Base-by-base conservation (phyloP, 192 early-diverging fungal genomes). In the Thamnidium elegans region DNA sequence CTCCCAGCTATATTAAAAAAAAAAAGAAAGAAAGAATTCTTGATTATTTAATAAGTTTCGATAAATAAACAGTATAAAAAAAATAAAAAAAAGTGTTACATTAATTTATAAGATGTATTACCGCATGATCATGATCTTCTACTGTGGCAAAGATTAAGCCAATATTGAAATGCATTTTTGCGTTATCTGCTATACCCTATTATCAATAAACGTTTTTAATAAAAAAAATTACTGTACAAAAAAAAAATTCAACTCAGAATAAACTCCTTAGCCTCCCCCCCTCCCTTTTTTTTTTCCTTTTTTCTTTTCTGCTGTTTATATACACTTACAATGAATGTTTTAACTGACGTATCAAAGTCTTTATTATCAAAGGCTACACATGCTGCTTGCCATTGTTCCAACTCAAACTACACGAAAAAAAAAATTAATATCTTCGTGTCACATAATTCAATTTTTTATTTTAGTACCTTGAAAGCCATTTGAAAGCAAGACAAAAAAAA, bases 161-260 rank as follows among this genome's bases (percentile, higher is more conserved):
- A 71, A 97, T 92, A 75, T 97, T 99, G 77, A 97, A 99, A 74
- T 95, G 93, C 53, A 97, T 95, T 77, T 94, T 95, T 43, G 94
- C 87, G 15, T 86, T 89, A 70, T 96, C 92, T 42, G 95, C 94
- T 62, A 99, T 87, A 31, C 74, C 73, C 86, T 89, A 78, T 42
- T 48, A 36, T 39, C 65, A 58, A 51, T 26, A 26, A 26, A 36
- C 43, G 46, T 19, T 36, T 17, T 39, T 20, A 19, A 19, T 30
- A 34, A 19, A 26, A 54, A 44, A 23, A 20, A 7, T 54, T 17
- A 20, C 9, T 50, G 5, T 50, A 11, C 4, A 11, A 20, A 7
- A 19, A 11, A 20, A 11, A 3, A 11, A 15, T 39, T 39, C 9
- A 39, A 39, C 36, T 39, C 36, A 39, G 36, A 39, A 39, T 9